phyloP scores from a whole-genome alignment of 2,329 filamentous ascomycete species.

The Colletotrichum godetiae region DNA sequence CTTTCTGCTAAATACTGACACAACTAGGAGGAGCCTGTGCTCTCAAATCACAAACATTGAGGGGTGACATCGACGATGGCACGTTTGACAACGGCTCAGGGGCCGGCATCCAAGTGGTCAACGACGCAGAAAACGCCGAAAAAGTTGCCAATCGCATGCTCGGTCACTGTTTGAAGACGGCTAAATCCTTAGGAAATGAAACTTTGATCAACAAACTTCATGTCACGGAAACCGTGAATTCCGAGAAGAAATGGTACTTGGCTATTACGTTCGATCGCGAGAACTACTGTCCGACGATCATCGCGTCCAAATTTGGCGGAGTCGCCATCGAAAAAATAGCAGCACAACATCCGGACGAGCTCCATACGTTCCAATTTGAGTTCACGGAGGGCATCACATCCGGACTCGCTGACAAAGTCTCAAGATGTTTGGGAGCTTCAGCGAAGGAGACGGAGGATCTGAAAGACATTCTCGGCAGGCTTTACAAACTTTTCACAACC shows the following conservation, averaged over 20 bases:
- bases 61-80: not conserved
- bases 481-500: conserved; percentile 53
- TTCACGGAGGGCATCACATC: conserved; percentile 43
- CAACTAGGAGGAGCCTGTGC: conserved; percentile 38
- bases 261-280: conserved; percentile 56
- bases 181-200: not conserved
- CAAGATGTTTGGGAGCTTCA: conserved; percentile 32
- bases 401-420: conserved; percentile 28
- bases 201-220: conserved; percentile 46
- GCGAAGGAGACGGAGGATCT: conserved; percentile 15
- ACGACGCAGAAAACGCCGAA: conserved; percentile 34
- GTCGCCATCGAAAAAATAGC: conserved; percentile 38
- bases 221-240: conserved; percentile 46
- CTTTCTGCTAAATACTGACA: not conserved
- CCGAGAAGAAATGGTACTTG: conserved; percentile 52
- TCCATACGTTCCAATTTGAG: conserved; percentile 40
- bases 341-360: not conserved
- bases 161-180: not conserved
- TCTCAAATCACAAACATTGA: conserved; percentile 43
- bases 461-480: not conserved
- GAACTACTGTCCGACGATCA: conserved; percentile 49
- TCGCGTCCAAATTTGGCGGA: conserved; percentile 45
- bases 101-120: conserved; percentile 28
- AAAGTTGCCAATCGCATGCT: conserved; percentile 39
- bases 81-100: not conserved